phyloP scores from a whole-genome alignment of 2,329 filamentous ascomycete species.

The Epicoccum nigrum region DNA sequence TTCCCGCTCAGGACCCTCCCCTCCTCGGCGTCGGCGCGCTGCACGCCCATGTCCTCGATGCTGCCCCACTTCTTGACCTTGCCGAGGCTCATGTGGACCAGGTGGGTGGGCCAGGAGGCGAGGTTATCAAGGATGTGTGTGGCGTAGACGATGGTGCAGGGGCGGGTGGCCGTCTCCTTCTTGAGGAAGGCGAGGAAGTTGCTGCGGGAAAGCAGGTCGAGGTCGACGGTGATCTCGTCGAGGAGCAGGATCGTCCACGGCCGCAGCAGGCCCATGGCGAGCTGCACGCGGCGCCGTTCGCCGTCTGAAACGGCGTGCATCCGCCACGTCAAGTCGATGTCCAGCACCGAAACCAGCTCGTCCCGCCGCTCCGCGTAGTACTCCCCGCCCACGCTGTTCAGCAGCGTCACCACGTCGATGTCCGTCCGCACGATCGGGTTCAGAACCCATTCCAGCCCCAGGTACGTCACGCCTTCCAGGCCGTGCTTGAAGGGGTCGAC shows the following conservation, averaged over 20 bases:
- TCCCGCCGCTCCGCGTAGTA: constrained; percentile 81
- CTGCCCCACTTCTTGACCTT: constrained; percentile 84
- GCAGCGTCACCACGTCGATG: constrained; percentile 86
- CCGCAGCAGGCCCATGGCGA: constrained; percentile 91
- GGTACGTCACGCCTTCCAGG: constrained; percentile 93
- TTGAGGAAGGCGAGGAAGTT: constrained; percentile 88
- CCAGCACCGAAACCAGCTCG: constrained; percentile 84
- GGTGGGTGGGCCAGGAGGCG: constrained; percentile 90
- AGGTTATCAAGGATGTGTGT: constrained; percentile 97
- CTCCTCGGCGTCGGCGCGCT: constrained; percentile 48
- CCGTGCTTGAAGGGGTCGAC: constrained; percentile 90
- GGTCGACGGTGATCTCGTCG: constrained; percentile 96
- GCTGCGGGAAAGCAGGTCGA: constrained; percentile 83
- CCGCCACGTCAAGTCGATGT: constrained; percentile 90
- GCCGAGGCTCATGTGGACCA: constrained; percentile 94
- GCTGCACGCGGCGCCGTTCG: constrained; percentile 86
- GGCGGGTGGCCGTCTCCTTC: constrained; percentile 78
- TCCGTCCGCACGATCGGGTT: constrained; percentile 96
- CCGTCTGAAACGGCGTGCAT: constrained; percentile 97
- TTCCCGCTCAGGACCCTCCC: constrained; percentile 65
- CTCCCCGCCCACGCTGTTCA: constrained; percentile 84
- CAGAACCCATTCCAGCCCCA: constrained; percentile 96
- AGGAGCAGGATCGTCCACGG: constrained; percentile 91
- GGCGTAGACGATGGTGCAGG: constrained; percentile 94
- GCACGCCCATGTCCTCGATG: constrained; percentile 65